Evolutionary conservation across 2,329 filamentous ascomycete species (phyloP).

Genomic region (Diatrype stigma): DNA sequence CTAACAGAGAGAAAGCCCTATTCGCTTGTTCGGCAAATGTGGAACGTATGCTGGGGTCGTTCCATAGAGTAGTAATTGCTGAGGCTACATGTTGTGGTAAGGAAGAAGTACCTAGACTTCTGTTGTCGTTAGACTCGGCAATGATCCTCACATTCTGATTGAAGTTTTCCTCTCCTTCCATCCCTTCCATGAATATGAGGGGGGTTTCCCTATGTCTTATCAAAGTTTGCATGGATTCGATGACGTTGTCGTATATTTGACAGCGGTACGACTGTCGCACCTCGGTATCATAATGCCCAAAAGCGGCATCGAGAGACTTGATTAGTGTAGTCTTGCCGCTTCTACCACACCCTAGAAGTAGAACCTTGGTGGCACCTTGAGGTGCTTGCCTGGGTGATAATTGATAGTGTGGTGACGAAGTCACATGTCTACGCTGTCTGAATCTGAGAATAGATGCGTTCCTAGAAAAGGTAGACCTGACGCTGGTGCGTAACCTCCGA

Average conservation of each 20-base stretch:
- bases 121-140: too few relatives aligned
- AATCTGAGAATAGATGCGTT: neutral
- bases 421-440: neutral
- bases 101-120: too few relatives aligned
- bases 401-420: neutral
- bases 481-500: neutral
- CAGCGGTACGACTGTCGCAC: neutral
- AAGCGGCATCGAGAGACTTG: neutral
- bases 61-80: too few relatives aligned
- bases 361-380: neutral
- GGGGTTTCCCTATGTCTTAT: neutral
- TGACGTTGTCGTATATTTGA: neutral
- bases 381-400: neutral
- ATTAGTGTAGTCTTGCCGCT: conserved; percentile 1
- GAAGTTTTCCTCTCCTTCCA: too few relatives aligned
- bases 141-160: too few relatives aligned
- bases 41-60: too few relatives aligned
- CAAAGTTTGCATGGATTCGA: neutral
- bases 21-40: too few relatives aligned
- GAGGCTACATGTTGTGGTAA: too few relatives aligned
- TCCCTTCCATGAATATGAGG: neutral
- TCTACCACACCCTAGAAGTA: neutral
- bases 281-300: neutral
- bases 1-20: too few relatives aligned
- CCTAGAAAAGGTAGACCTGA: neutral